These are phyloP conservation scores for Starmera quercuum DNA, from an alignment of 805 yeast species.

Conservation along the genomic window DNA sequence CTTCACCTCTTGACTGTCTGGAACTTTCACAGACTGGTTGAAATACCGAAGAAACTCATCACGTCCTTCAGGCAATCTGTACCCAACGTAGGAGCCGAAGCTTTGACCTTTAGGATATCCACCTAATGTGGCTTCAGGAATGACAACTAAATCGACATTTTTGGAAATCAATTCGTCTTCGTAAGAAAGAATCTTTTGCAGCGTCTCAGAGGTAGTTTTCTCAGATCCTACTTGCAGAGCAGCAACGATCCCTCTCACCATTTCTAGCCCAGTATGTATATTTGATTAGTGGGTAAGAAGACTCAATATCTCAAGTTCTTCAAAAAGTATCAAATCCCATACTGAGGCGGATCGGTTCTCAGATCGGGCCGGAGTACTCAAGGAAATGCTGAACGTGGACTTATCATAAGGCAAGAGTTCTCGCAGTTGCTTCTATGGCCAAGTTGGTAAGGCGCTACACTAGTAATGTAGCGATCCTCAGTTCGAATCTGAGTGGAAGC, in stretches of 20 bases:
- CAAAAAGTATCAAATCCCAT: too few species aligned
- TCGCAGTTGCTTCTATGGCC: constrained; percentile 32
- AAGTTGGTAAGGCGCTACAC: constrained; percentile 67
- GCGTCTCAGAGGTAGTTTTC: constrained; percentile 28
- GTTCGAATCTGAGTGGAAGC: constrained; percentile 60
- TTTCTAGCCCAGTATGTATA: too few species aligned
- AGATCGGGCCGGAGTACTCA: too few species aligned
- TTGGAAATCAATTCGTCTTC: constrained; percentile 26
- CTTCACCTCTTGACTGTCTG: constrained; percentile 26
- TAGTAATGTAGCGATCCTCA: constrained; percentile 70
- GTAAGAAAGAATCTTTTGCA: constrained; percentile 29
- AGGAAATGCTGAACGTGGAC: too few species aligned
- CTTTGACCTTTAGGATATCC: constrained; percentile 39
- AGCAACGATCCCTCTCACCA: constrained; percentile 27
- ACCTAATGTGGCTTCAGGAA: constrained; percentile 39
- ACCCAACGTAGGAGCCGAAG: constrained; percentile 36
- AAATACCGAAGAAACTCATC: constrained; percentile 30
- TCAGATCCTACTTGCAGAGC: constrained; percentile 36
- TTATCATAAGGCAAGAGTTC: too few species aligned
- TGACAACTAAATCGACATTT: constrained; percentile 30
- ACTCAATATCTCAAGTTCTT: too few species aligned
- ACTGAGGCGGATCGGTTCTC: too few species aligned
- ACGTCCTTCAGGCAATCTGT: constrained; percentile 32
- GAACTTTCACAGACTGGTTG: constrained; percentile 27
- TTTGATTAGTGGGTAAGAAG: too few species aligned